phyloP scores from a whole-genome alignment of 2,329 filamentous ascomycete genomes.

The Trichoderma cornu-damae region DNA sequence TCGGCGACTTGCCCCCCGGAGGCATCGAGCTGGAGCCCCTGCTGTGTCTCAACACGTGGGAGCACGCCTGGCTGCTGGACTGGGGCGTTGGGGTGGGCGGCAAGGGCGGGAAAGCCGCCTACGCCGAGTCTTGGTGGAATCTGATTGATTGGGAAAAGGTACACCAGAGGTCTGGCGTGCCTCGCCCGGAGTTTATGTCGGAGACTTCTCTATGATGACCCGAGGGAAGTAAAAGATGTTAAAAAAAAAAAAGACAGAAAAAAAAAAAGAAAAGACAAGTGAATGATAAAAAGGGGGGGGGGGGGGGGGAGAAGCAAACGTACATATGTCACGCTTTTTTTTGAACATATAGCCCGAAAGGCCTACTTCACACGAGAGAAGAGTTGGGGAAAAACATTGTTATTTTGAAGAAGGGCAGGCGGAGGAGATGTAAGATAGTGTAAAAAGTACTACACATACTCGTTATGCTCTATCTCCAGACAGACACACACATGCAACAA shows the following conservation, averaged over 20 bases:
- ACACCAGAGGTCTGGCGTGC: conserved; percentile 35
- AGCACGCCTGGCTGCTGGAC: conserved; percentile 86
- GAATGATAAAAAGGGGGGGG: not conserved
- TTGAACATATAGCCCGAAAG: not conserved
- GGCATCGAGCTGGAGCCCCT: conserved; percentile 68
- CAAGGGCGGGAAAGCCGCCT: conserved; percentile 67
- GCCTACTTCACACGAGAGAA: not conserved
- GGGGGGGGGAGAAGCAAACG: not conserved
- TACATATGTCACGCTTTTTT: conserved; percentile 11
- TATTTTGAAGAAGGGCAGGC: not conserved
- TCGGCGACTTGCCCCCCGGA: conserved; percentile 51
- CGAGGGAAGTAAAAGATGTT: not conserved
- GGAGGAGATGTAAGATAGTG: conserved; percentile 18
- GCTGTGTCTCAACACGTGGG: conserved; percentile 92
- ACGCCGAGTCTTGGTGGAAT: conserved; percentile 80
- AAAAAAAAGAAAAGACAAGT: not conserved
- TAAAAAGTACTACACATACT: conserved; percentile 12
- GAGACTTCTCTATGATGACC: conserved; percentile 18
- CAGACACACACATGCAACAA: not conserved
- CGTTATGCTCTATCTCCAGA: conserved; percentile 9
- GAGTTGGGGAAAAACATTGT: not conserved
- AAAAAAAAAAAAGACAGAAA: not conserved
- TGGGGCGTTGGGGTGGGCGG: conserved; percentile 58
- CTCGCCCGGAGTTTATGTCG: conserved; percentile 34
- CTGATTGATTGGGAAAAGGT: conserved; percentile 80